Conservation (phyloP, 2,329 filamentous ascomycete species). For the Aspergillus viridinutans region DNA sequence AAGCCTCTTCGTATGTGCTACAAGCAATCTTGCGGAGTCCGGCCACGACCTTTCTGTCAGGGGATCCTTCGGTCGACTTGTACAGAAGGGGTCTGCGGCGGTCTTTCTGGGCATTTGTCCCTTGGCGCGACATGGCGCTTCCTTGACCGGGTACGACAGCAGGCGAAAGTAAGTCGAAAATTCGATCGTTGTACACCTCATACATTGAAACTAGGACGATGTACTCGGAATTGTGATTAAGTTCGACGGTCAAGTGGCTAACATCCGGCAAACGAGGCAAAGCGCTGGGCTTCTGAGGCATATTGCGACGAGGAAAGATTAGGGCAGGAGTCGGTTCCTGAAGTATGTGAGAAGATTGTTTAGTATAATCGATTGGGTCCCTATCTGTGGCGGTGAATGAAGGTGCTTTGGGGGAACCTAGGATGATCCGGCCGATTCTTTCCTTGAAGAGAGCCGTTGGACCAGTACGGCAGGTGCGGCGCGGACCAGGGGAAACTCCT, state of each 20-base stretch:
- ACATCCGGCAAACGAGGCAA: conserved; percentile 73
- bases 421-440: conserved; percentile 9
- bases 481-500: conserved; percentile 1
- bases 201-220: conserved; percentile 94
- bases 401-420: conserved; percentile 15
- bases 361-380: conserved; percentile 30
- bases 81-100: conserved; percentile 80
- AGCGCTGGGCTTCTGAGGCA: conserved; percentile 64
- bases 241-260: conserved; percentile 61
- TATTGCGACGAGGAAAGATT: conserved; percentile 53
- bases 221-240: conserved; percentile 71
- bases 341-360: conserved; percentile 33
- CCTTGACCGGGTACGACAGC: conserved; percentile 40
- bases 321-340: conserved; percentile 58
- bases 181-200: conserved; percentile 97
- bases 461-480: conserved; percentile 3
- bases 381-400: conserved; percentile 24
- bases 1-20: conserved; percentile 72
- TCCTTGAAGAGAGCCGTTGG: conserved; percentile 6
- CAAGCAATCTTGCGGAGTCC: conserved; percentile 89
- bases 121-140: conserved; percentile 37
- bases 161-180: conserved; percentile 81
- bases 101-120: conserved; percentile 57
- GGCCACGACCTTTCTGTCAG: conserved; percentile 90
- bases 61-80: conserved; percentile 83